These are phyloP conservation scores for Eudorina sp. DNA, from an alignment of 139 green algal species.

Conservation along the genomic window DNA sequence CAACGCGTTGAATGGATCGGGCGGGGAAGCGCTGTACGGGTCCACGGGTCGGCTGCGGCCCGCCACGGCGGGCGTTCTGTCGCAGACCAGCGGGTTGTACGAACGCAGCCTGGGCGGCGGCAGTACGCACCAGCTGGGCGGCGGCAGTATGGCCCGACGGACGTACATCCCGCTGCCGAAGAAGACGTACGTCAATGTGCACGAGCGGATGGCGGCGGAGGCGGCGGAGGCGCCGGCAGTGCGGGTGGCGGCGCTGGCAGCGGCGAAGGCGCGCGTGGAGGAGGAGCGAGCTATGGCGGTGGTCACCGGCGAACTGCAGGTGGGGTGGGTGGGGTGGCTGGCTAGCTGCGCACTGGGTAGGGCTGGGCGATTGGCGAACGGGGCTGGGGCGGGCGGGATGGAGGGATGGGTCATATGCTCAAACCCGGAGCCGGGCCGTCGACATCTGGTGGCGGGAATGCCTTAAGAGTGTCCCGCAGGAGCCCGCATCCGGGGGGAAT, in stretches of 20 bases:
- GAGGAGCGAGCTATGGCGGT: constrained; percentile 1
- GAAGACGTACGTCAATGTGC: constrained; percentile 43
- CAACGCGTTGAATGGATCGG: background rate
- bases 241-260: constrained; percentile 17
- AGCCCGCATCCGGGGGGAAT: too few relatives aligned
- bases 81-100: background rate
- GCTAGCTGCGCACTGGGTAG: too few relatives aligned
- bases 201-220: constrained; percentile 45
- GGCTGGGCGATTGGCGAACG: too few relatives aligned
- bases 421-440: too few relatives aligned
- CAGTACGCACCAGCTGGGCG: background rate
- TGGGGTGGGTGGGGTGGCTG: too few relatives aligned
- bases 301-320: constrained; percentile 17
- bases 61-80: background rate
- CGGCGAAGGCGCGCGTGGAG: background rate
- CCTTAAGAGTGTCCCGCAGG: too few relatives aligned
- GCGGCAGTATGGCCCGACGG: background rate
- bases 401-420: too few relatives aligned
- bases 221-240: background rate
- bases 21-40: background rate
- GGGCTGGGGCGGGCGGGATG: too few relatives aligned
- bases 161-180: constrained; percentile 35
- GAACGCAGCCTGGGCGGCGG: background rate
- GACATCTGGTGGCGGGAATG: too few relatives aligned
- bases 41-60: background rate